These are phyloP conservation scores for Cadophora luteo-olivacea DNA, from an alignment of 2,329 filamentous ascomycete genomes.

Conservation along the genomic window DNA sequence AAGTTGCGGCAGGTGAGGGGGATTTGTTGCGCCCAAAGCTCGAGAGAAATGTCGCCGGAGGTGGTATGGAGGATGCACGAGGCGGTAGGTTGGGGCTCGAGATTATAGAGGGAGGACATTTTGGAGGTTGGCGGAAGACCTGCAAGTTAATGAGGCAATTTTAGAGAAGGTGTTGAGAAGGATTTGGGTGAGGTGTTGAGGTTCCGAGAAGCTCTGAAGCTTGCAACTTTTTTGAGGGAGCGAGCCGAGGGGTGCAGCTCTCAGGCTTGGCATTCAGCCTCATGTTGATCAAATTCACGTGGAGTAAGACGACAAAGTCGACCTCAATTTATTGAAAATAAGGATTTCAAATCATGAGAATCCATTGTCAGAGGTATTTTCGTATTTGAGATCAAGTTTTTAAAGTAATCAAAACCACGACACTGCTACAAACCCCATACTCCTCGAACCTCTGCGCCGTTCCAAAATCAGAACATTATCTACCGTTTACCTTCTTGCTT, in stretches of 20 bases:
- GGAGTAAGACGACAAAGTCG: not conserved
- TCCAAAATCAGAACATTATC: not conserved
- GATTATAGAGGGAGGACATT: conserved; percentile 93
- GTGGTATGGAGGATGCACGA: conserved; percentile 92
- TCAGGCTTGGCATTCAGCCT: conserved; percentile 18
- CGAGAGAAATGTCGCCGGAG: conserved; percentile 84
- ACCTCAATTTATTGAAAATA: not conserved
- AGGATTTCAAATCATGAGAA: too few species aligned
- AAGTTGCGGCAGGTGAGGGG: conserved; percentile 94
- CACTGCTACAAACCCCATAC: not conserved
- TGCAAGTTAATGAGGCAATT: conserved; percentile 39
- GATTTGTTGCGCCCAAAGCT: conserved; percentile 94
- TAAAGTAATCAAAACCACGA: too few species aligned
- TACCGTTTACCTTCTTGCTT: not conserved
- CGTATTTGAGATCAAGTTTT: too few species aligned
- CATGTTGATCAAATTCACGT: conserved; percentile 9
- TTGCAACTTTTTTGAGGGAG: conserved; percentile 12
- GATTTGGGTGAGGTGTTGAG: not conserved
- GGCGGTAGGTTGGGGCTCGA: conserved; percentile 92
- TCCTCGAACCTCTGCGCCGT: not conserved
- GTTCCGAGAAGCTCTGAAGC: not conserved
- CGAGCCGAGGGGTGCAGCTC: not conserved
- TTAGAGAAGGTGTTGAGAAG: not conserved
- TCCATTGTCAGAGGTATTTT: too few species aligned
- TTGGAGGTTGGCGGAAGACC: conserved; percentile 27